Percentiles rank a stretch among this genome's conserved stretches.
These are phyloP conservation scores for Rhynchosporium agropyri DNA, from an alignment of 2,329 filamentous ascomycete genomes.

Conservation along the genomic window DNA sequence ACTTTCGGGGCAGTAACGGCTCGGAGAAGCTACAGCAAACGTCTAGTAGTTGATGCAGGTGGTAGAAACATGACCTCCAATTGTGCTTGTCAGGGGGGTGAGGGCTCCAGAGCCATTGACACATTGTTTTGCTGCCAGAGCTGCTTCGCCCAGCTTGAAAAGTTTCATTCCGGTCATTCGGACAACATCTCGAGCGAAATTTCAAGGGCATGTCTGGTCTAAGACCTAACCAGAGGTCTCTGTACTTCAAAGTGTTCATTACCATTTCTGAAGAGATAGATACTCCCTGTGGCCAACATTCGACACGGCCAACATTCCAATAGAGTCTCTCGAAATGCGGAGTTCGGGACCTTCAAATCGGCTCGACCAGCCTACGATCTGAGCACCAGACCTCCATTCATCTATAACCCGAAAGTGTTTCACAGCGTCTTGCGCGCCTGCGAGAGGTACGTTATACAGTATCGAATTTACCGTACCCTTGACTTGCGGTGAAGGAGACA, in stretches of 20 bases:
- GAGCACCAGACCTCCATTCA: conserved; percentile 1
- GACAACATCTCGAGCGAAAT: conserved; percentile 1
- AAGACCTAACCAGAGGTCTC: conserved; percentile 1
- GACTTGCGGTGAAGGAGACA: conserved; percentile 5
- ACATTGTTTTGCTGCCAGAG: no score
- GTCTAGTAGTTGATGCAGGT: neutral
- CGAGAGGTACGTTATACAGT: no score
- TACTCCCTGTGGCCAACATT: no score
- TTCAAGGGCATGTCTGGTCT: neutral
- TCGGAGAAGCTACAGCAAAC: neutral
- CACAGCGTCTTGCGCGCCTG: conserved; percentile 7
- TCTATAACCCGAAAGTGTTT: neutral
- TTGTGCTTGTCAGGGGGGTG: no score
- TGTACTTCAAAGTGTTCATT: no score
- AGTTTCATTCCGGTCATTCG: no score
- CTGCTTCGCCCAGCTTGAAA: no score
- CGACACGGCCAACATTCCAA: neutral
- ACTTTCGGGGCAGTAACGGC: conserved; percentile 2
- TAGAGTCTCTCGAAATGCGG: conserved; percentile 2
- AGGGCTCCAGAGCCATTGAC: no score
- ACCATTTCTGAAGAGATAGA: no score
- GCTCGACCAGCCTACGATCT: neutral
- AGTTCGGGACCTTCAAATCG: neutral
- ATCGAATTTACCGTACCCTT: neutral
- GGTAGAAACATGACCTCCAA: conserved; percentile 2